These are phyloP conservation scores for Quillaja saponaria DNA, from an alignment of 306 rosid genomes.

Conservation along the genomic window DNA sequence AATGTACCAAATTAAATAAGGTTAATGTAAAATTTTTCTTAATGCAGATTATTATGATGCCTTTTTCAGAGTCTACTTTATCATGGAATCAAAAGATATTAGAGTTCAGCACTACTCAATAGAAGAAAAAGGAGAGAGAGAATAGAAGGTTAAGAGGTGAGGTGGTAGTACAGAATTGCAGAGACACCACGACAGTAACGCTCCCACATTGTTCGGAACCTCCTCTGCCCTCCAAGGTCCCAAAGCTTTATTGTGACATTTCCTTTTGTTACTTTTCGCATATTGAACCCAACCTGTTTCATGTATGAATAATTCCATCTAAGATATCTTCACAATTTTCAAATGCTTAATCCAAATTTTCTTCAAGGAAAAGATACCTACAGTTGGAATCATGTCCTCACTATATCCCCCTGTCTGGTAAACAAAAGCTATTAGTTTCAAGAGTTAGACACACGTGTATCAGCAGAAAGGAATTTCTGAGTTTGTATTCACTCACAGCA, in stretches of 20 bases:
- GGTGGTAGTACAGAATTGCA: constrained; percentile 72
- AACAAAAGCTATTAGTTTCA: constrained; percentile 35
- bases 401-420: constrained; percentile 88
- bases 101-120: not conserved
- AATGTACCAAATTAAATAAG: not conserved
- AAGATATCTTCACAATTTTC: not conserved
- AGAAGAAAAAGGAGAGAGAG: not conserved
- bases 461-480: not conserved
- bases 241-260: constrained; percentile 94
- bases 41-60: constrained; percentile 1
- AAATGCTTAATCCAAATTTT: constrained; percentile 5
- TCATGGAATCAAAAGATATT: not conserved
- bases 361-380: constrained; percentile 39
- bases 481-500: constrained; percentile 71
- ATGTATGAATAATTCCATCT: constrained; percentile 12
- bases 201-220: constrained; percentile 97
- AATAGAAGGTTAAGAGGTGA: constrained; percentile 27
- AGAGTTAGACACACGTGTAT: constrained; percentile 15
- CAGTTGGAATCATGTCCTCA: constrained; percentile 99
- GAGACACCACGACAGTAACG: constrained; percentile 97
- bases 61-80: not conserved
- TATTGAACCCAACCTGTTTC: constrained; percentile 85
- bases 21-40: not conserved
- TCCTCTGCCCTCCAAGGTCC: constrained; percentile 98
- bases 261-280: constrained; percentile 91